Conservation (phyloP, 768 basidiomycete species). For the Xerocomellus chrysenteron region DNA sequence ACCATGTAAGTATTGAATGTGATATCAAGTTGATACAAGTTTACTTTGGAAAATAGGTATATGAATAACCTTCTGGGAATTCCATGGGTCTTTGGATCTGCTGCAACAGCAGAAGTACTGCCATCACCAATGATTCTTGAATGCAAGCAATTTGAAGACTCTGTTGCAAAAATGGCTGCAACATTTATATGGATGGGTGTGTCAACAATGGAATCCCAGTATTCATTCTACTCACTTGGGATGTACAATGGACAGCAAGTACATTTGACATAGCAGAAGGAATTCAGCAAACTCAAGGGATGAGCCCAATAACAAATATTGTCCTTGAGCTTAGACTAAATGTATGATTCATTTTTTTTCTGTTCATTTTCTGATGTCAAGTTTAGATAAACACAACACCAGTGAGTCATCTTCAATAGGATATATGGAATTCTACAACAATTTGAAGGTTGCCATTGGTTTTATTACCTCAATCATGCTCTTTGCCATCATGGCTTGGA, state of each 20-base stretch:
- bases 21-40: not conserved
- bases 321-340: not conserved
- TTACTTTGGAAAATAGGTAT: not conserved
- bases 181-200: constrained; percentile 9
- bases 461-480: not conserved
- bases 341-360: not conserved
- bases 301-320: not conserved
- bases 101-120: not conserved
- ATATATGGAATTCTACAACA: not conserved
- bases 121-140: not conserved
- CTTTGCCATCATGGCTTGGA: not conserved
- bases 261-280: not conserved
- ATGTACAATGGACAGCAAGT: not conserved
- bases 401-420: not conserved
- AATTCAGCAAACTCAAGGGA: no score
- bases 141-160: not conserved
- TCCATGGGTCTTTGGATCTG: not conserved
- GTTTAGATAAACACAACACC: not conserved
- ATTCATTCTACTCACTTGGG: no score
- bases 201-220: not conserved
- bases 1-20: not conserved
- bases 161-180: constrained; percentile 1
- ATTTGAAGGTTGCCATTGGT: not conserved
- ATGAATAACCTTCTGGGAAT: not conserved
- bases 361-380: not conserved